phyloP scores from a whole-genome alignment of 108 stramenopile species.

The Nitzschia inconspicua region DNA sequence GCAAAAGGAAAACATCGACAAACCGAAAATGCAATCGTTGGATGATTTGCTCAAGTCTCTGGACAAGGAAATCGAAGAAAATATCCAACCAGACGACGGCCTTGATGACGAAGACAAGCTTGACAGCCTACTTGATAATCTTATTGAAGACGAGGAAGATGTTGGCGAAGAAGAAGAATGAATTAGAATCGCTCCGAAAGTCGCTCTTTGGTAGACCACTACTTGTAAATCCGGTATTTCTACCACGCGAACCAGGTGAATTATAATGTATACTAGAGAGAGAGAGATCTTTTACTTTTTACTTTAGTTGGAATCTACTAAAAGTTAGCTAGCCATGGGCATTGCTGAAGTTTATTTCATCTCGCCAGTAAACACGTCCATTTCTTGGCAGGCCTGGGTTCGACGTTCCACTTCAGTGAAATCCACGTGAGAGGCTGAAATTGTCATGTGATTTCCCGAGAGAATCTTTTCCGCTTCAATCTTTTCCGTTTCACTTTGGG shows the following conservation, averaged over 20 bases:
- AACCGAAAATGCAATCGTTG: slow-evolving; percentile 90
- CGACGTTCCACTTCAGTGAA: slow-evolving; percentile 73
- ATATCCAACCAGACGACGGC: slow-evolving; percentile 79
- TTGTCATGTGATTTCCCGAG: no score
- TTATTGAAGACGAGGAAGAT: slow-evolving; percentile 73
- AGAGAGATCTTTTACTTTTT: no score
- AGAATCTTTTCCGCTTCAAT: background rate
- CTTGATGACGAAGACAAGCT: slow-evolving; percentile 72
- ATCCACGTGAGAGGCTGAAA: slow-evolving; percentile 48
- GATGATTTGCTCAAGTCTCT: slow-evolving; percentile 93
- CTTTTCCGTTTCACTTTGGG: no score
- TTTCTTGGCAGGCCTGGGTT: slow-evolving; percentile 44
- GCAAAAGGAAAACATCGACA: slow-evolving; percentile 97
- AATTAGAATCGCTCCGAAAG: no score
- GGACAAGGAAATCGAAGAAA: slow-evolving; percentile 54
- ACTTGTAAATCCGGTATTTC: no score
- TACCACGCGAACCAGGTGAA: no score
- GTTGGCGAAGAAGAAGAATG: slow-evolving; percentile 54
- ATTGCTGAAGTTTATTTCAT: no score
- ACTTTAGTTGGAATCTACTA: no score
- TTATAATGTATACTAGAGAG: no score
- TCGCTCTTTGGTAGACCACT: no score
- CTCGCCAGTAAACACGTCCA: slow-evolving; percentile 91
- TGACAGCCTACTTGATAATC: slow-evolving; percentile 65
- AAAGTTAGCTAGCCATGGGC: no score